A percentile compares a stretch with the other conserved stretches of the same genome.
Conservation (phyloP, 164 flowering plant species). For the Magnolia officinalis region DNA sequence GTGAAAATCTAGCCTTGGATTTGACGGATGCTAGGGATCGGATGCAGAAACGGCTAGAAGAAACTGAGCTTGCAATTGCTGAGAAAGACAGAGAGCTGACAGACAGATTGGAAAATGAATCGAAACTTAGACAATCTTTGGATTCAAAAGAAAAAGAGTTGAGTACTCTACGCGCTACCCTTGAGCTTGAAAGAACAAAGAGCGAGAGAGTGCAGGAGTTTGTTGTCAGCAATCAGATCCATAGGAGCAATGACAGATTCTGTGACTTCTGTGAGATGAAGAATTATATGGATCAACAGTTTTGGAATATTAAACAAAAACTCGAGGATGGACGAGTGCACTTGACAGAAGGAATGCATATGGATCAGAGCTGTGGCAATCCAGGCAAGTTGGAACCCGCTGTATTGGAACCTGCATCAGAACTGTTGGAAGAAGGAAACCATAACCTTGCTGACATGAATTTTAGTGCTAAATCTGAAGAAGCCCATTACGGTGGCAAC, state of each 20-base stretch:
- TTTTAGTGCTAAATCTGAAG: not conserved
- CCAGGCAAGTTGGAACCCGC: not conserved
- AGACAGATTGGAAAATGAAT: conserved; percentile 46
- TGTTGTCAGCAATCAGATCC: conserved; percentile 6
- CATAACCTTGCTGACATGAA: not conserved
- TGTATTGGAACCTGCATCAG: conserved; percentile 13
- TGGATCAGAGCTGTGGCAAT: conserved; percentile 5
- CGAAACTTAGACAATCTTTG: conserved; percentile 50
- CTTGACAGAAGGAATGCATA: conserved; percentile 19
- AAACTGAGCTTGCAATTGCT: conserved; percentile 43
- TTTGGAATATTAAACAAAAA: conserved; percentile 48
- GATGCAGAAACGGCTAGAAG: conserved; percentile 54
- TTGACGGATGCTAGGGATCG: conserved; percentile 51
- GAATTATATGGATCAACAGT: conserved; percentile 53
- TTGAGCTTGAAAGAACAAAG: conserved; percentile 33
- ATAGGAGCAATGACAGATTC: conserved; percentile 28
- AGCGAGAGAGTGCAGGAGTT: conserved; percentile 27
- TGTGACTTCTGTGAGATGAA: conserved; percentile 47
- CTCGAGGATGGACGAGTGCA: conserved; percentile 37
- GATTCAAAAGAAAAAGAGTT: conserved; percentile 54
- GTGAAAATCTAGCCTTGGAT: conserved; percentile 45
- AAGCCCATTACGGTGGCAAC: not conserved
- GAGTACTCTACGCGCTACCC: conserved; percentile 20
- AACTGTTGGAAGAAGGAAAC: conserved; percentile 12
- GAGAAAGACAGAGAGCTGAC: conserved; percentile 54